Conservation (phyloP, 768 basidiomycete species). For the Psilocybe tampanensis region DNA sequence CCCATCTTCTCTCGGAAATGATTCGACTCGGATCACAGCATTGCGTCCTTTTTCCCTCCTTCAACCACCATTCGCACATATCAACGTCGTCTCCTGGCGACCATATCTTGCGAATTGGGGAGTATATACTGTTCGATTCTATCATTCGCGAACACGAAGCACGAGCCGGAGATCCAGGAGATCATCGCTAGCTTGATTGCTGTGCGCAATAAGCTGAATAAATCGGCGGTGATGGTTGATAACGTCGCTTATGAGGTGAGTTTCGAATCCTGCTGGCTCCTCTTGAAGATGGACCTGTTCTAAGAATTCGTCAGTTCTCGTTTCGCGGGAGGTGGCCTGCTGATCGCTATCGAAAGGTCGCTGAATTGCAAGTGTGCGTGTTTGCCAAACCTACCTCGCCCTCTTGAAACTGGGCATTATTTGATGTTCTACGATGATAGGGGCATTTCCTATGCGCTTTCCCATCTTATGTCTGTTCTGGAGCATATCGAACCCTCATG, state of each 20-base stretch:
- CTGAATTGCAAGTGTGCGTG: constrained; percentile 72
- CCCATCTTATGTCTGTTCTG: constrained; percentile 74
- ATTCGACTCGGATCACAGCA: no score
- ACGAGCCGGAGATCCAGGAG: constrained; percentile 49
- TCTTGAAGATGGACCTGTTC: neutral
- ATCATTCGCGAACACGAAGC: constrained; percentile 64
- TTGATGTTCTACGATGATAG: constrained; percentile 33
- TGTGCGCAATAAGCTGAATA: constrained; percentile 70
- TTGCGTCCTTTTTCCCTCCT: constrained; percentile 77
- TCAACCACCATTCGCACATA: constrained; percentile 74
- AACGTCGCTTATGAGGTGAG: constrained; percentile 72
- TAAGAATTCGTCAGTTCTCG: no score
- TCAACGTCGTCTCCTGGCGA: constrained; percentile 70
- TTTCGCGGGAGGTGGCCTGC: constrained; percentile 79
- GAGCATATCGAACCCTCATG: constrained; percentile 76
- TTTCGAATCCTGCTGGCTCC: neutral
- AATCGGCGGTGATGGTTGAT: constrained; percentile 53
- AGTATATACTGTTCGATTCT: constrained; percentile 76
- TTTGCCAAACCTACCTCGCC: neutral
- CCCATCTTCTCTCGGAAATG: neutral
- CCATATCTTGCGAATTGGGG: constrained; percentile 68
- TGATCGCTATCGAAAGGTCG: constrained; percentile 70
- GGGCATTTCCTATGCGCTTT: constrained; percentile 68
- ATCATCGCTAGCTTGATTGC: constrained; percentile 73
- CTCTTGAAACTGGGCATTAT: neutral